Evolutionary conservation across 768 basidiomycete genomes (phyloP).

Genomic region (Trametes punicea): DNA sequence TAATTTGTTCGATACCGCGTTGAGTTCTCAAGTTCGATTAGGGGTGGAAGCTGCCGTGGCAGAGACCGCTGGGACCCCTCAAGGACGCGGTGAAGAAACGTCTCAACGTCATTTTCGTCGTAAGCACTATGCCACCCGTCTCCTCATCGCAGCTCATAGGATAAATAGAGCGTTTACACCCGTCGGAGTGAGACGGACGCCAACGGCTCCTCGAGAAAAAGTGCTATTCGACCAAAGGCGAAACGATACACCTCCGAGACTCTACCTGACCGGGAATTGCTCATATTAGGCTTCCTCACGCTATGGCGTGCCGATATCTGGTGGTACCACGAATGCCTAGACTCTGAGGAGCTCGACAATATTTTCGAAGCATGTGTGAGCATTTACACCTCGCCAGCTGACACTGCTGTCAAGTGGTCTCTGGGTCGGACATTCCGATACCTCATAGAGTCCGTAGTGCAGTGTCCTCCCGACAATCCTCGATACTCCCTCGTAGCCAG

Average conservation of each 20-base stretch:
- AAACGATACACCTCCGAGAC: conserved; percentile 56
- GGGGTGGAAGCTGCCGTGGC: conserved; percentile 55
- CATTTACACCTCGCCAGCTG: conserved; percentile 61
- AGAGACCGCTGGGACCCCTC: conserved; percentile 49
- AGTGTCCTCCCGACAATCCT: conserved; percentile 39
- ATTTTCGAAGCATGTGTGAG: conserved; percentile 49
- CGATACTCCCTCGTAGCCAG: conserved; percentile 35
- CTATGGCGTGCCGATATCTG: conserved; percentile 58
- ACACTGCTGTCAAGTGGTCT: conserved; percentile 64
- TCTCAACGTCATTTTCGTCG: conserved; percentile 55
- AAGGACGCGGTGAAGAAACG: conserved; percentile 44
- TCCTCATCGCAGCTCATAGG: too few species aligned
- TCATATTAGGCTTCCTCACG: conserved; percentile 65
- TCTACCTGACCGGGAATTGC: conserved; percentile 63
- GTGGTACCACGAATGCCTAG: conserved; percentile 51
- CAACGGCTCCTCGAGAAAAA: conserved; percentile 50
- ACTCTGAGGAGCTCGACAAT: conserved; percentile 37
- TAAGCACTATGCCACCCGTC: conserved; percentile 27
- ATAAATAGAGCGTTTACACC: conserved; percentile 30
- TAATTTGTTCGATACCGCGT: neutral
- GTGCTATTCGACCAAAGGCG: conserved; percentile 56
- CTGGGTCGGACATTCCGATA: conserved; percentile 48
- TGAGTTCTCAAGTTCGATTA: conserved; percentile 39
- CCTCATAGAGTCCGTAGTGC: conserved; percentile 42
- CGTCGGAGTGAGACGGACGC: conserved; percentile 62